Conservation (phyloP, 176 grass and related monocot species). For the Eleusine indica region DNA sequence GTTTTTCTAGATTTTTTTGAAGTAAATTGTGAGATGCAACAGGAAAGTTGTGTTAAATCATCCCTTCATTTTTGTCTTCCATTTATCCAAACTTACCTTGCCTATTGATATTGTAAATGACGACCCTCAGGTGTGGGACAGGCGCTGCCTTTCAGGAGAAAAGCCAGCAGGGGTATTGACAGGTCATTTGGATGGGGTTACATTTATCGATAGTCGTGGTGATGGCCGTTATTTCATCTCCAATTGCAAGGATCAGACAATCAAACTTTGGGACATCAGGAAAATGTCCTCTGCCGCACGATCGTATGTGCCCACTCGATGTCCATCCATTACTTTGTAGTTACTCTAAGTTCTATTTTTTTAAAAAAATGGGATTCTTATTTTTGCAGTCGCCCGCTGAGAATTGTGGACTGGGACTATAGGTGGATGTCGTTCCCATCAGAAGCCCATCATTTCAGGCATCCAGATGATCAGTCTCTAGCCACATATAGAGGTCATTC, state of each 20-base stretch:
- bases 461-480: constrained; percentile 75
- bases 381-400: constrained; percentile 46
- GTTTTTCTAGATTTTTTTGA: constrained; percentile 12
- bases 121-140: constrained; percentile 83
- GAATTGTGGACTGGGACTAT: constrained; percentile 73
- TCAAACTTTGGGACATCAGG: constrained; percentile 97
- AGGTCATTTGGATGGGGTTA: constrained; percentile 91
- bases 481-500: constrained; percentile 96
- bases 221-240: constrained; percentile 93
- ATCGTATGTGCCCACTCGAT: constrained; percentile 36
- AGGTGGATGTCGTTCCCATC: constrained; percentile 76
- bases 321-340: not conserved
- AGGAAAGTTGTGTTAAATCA: not conserved
- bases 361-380: not conserved
- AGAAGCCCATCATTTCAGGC: constrained; percentile 52
- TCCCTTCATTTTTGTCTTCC: not conserved
- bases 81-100: not conserved
- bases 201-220: constrained; percentile 89
- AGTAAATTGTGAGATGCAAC: constrained; percentile 8
- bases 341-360: not conserved
- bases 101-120: constrained; percentile 25
- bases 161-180: constrained; percentile 75
- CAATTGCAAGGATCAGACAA: constrained; percentile 95
- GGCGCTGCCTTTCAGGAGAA: constrained; percentile 59
- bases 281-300: constrained; percentile 69